These are phyloP conservation scores for Knoxdaviesia capensis DNA, from an alignment of 2,329 filamentous ascomycete genomes.

Conservation along the genomic window DNA sequence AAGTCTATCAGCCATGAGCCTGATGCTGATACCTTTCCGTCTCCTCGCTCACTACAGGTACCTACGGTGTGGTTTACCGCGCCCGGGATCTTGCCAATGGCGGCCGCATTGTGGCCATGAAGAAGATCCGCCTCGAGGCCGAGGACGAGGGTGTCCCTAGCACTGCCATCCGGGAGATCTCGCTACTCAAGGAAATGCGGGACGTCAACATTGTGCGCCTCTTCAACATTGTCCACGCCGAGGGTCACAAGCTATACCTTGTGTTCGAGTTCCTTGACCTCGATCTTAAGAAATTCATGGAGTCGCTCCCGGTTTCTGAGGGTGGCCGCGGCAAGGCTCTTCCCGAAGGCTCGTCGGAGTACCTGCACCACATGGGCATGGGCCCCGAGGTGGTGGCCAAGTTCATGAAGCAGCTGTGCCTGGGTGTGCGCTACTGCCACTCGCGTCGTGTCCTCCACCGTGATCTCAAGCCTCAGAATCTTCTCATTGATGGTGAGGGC, in stretches of 20 bases:
- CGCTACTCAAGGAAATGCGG: conserved; percentile 83
- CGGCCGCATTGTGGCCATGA: conserved; percentile 75
- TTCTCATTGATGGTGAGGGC: conserved; percentile 68
- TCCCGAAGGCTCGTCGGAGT: conserved; percentile 51
- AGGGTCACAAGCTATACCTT: conserved; percentile 86
- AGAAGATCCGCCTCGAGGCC: conserved; percentile 88
- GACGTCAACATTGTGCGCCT: conserved; percentile 78
- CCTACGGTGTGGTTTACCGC: conserved; percentile 91
- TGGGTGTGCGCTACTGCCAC: conserved; percentile 76
- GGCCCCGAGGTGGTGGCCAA: conserved; percentile 72
- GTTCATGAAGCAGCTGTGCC: conserved; percentile 77
- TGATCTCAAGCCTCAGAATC: conserved; percentile 78
- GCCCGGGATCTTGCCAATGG: conserved; percentile 65
- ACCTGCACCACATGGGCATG: conserved; percentile 47
- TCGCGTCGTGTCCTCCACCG: conserved; percentile 72
- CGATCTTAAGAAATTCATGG: conserved; percentile 93
- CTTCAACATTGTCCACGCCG: conserved; percentile 82
- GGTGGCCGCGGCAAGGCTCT: conserved; percentile 72
- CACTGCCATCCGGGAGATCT: conserved; percentile 87
- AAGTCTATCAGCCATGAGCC: no score
- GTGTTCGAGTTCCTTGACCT: conserved; percentile 84
- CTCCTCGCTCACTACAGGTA: conserved; percentile 32
- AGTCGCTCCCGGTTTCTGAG: conserved; percentile 64
- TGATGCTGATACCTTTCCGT: not conserved
- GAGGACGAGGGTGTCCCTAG: conserved; percentile 88